phyloP scores from a whole-genome alignment of 2,329 filamentous ascomycete genomes.

The Neocucurbitaria cava region DNA sequence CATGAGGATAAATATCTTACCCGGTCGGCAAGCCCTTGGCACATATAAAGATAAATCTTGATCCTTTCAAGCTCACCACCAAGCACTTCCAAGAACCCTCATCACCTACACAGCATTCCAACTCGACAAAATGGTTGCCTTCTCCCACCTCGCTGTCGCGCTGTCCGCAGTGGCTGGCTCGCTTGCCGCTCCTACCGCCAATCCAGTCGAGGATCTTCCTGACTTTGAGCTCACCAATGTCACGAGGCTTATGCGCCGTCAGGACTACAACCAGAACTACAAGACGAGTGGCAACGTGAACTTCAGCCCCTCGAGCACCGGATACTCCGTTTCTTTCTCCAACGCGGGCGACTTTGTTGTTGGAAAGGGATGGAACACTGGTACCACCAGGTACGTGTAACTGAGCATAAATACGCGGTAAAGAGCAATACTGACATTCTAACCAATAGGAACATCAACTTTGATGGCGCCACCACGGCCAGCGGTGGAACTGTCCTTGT shows the following conservation, averaged over 20 bases:
- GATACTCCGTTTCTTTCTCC: constrained; percentile 38
- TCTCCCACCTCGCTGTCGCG: constrained; percentile 29
- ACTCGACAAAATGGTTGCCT: constrained; percentile 32
- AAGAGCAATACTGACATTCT: not conserved
- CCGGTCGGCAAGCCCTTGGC: constrained; percentile 17
- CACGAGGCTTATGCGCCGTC: constrained; percentile 28
- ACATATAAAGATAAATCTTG: constrained; percentile 24
- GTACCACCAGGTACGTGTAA: constrained; percentile 29
- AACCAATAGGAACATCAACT: constrained; percentile 31
- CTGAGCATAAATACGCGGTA: not conserved
- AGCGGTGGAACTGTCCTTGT: constrained; percentile 36
- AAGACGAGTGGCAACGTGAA: constrained; percentile 41
- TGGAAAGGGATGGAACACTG: constrained; percentile 42
- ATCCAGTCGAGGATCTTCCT: constrained; percentile 25
- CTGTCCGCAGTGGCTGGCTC: constrained; percentile 26
- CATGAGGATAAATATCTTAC: constrained; percentile 2
- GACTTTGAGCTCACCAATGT: constrained; percentile 35
- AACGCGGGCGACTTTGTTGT: constrained; percentile 41
- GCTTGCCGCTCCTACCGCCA: constrained; percentile 31
- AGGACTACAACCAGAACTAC: constrained; percentile 46
- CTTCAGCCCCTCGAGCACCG: constrained; percentile 34
- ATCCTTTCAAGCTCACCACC: constrained; percentile 8
- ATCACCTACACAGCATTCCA: constrained; percentile 7
- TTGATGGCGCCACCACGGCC: constrained; percentile 33
- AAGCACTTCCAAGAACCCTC: constrained; percentile 6